Evolutionary conservation across 495 filamentous ascomycete genomes (phyloP).

Genomic region (Neurospora tetraspora): DNA sequence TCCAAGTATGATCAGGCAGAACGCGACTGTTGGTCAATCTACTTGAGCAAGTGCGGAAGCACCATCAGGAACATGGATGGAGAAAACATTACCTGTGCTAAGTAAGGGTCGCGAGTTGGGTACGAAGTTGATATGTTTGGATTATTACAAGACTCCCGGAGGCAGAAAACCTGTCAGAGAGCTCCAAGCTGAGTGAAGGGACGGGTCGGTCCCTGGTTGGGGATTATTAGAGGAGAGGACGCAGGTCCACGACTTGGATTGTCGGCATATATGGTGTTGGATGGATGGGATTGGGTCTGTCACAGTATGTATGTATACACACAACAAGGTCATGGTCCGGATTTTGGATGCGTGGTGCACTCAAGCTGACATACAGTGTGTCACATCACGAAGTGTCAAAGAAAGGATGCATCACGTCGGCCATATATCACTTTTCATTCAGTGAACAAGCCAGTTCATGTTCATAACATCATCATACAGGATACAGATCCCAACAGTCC

Average conservation of each 20-base stretch:
- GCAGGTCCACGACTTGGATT: neutral
- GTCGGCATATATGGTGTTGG: neutral
- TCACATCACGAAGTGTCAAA: neutral
- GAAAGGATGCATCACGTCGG: neutral
- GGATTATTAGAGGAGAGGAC: neutral
- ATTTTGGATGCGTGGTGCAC: neutral
- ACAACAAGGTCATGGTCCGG: neutral
- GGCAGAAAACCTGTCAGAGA: neutral
- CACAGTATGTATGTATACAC: neutral
- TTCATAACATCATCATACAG: neutral
- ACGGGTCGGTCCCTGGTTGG: neutral
- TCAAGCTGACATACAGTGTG: neutral
- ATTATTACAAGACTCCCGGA: neutral
- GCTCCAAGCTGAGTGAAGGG: neutral
- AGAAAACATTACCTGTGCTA: neutral
- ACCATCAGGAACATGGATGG: neutral
- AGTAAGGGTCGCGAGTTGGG: neutral
- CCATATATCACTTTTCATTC: neutral
- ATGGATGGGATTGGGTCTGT: neutral
- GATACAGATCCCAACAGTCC: neutral
- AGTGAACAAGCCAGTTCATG: neutral
- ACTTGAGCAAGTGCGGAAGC: neutral
- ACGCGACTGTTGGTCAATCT: neutral
- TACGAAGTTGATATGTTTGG: neutral
- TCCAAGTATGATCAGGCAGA: neutral